Percentiles rank a stretch among this genome's conserved stretches.
Evolutionary conservation across 1,139 yeast genomes (phyloP).

Genomic region (Pichia sp.): DNA sequence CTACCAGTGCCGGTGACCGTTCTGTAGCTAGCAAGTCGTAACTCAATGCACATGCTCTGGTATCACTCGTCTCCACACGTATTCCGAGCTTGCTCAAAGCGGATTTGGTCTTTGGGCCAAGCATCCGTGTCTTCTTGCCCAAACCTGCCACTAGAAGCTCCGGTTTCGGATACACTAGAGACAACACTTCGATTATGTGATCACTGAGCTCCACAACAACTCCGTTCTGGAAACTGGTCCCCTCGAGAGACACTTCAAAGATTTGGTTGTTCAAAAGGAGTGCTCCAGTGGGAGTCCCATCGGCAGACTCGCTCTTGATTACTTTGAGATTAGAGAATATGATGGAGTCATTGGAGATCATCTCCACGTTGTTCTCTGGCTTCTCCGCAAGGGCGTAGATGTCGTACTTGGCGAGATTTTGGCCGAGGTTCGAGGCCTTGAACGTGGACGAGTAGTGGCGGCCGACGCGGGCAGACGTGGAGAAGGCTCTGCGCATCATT

Average conservation of each 20-base stretch:
- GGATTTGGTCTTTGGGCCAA: slow-evolving; percentile 47
- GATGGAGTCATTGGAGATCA: slow-evolving; percentile 39
- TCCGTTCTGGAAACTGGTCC: slow-evolving; percentile 20
- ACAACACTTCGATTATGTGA: slow-evolving; percentile 43
- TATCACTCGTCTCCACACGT: slow-evolving; percentile 61
- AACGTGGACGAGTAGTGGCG: slow-evolving; percentile 23
- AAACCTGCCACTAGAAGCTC: slow-evolving; percentile 68
- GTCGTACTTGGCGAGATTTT: slow-evolving; percentile 31
- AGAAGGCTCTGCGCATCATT: slow-evolving; percentile 9
- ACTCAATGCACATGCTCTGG: slow-evolving; percentile 60
- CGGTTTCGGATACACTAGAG: slow-evolving; percentile 66
- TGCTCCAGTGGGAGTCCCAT: slow-evolving; percentile 43
- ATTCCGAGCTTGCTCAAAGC: slow-evolving; percentile 53
- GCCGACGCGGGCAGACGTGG: slow-evolving; percentile 4
- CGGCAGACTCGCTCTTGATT: slow-evolving; percentile 40
- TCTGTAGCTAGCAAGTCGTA: slow-evolving; percentile 77
- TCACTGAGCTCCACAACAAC: slow-evolving; percentile 26
- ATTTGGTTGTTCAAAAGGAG: slow-evolving; percentile 59
- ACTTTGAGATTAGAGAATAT: slow-evolving; percentile 38
- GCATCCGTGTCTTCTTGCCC: slow-evolving; percentile 55
- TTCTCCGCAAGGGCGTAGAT: slow-evolving; percentile 30
- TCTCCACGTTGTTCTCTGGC: slow-evolving; percentile 39
- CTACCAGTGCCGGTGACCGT: slow-evolving; percentile 57
- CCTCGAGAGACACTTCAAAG: slow-evolving; percentile 48
- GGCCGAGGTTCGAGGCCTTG: slow-evolving; percentile 28